Evolutionary conservation across 1,284 basidiomycete species (phyloP).

Genomic region (Clitocybe nebularis): DNA sequence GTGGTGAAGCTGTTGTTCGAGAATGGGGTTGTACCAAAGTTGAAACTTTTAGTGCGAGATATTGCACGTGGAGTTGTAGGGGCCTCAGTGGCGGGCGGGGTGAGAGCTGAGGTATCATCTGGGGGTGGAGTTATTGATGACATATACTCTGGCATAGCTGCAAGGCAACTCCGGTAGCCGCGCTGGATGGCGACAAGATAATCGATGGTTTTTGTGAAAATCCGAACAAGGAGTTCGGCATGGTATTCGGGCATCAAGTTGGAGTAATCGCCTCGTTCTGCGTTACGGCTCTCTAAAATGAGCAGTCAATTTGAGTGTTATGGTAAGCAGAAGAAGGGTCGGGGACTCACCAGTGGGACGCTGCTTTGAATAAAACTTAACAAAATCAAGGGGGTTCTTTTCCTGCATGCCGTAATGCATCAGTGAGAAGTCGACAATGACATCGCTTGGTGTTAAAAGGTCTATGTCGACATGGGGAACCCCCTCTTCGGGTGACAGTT

Average conservation of each 20-base stretch:
- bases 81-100: constrained; percentile 4
- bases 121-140: constrained; percentile 2
- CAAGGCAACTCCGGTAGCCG: constrained; percentile 57
- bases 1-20: constrained; percentile 44
- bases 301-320: neutral
- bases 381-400: constrained; percentile 60
- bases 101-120: neutral
- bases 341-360: constrained; percentile 46
- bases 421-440: constrained; percentile 58
- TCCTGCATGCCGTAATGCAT: constrained; percentile 76
- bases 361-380: constrained; percentile 74
- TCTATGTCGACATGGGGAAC: constrained; percentile 26
- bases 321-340: neutral
- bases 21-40: constrained; percentile 22
- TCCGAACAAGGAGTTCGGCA: constrained; percentile 58
- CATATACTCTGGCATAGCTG: constrained; percentile 22
- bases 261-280: constrained; percentile 56
- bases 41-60: constrained; percentile 21
- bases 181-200: constrained; percentile 56
- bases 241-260: constrained; percentile 57
- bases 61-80: constrained; percentile 32
- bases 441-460: constrained; percentile 41
- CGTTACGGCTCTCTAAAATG: constrained; percentile 36
- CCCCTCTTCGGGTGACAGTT: constrained; percentile 19
- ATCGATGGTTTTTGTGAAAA: constrained; percentile 61